phyloP scores from a whole-genome alignment of 2,329 filamentous ascomycete species.

The Bipolaris gigantea region DNA sequence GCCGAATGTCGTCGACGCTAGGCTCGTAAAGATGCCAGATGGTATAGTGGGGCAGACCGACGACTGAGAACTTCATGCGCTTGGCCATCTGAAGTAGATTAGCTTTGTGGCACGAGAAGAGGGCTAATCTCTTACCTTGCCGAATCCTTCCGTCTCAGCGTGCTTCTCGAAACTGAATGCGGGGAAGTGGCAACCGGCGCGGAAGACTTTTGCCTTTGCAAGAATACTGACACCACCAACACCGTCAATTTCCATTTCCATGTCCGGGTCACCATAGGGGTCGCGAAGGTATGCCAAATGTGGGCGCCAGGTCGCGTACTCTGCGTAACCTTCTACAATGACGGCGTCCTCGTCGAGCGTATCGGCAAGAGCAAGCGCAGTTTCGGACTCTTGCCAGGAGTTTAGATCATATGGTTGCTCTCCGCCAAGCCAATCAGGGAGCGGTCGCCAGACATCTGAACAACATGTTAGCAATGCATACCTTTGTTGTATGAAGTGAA shows the following conservation, averaged over 20 bases:
- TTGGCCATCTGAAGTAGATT: conserved; percentile 77
- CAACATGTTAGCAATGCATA: conserved; percentile 21
- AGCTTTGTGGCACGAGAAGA: conserved; percentile 17
- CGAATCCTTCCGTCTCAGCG: conserved; percentile 96
- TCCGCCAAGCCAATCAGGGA: conserved; percentile 97
- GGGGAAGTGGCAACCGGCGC: conserved; percentile 93
- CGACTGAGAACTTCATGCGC: conserved; percentile 92
- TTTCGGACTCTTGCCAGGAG: conserved; percentile 99
- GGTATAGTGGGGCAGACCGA: conserved; percentile 94
- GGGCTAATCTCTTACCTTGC: conserved; percentile 68
- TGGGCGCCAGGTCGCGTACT: conserved; percentile 97
- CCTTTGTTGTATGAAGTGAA: not conserved
- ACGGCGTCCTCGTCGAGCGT: conserved; percentile 97
- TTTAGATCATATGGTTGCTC: conserved; percentile 98
- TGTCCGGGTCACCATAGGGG: conserved; percentile 95
- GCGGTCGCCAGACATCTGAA: conserved; percentile 86
- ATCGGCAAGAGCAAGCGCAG: conserved; percentile 87
- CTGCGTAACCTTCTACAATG: conserved; percentile 97
- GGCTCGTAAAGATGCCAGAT: conserved; percentile 99
- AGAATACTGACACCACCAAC: conserved; percentile 97
- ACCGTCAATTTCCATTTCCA: conserved; percentile 99
- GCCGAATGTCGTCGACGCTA: conserved; percentile 93
- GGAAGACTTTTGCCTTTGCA: conserved; percentile 93
- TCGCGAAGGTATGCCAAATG: conserved; percentile 96
- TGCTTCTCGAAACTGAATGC: conserved; percentile 99